Evolutionary conservation across 2,329 filamentous ascomycete species (phyloP), one percentile per base, ranked within the genome.

Genomic region (Colletotrichum tropicale): DNA sequence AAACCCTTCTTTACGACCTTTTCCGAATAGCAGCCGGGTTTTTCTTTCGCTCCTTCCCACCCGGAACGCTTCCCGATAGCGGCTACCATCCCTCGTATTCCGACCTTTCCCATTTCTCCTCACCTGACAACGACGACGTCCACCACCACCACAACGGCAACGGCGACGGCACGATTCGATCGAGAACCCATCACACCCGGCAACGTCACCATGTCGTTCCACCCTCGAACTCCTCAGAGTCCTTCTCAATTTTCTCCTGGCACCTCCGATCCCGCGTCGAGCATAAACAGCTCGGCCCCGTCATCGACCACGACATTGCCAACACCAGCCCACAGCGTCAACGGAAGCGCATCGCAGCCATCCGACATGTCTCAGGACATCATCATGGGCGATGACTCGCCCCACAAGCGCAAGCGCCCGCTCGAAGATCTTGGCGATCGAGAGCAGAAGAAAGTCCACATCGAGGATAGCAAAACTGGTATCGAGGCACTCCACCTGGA

Each of bases 151-250:
- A 84, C 84, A 26, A 55, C 68, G 34, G 28, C 60, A 62, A 71
- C 74, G 58, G 52, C 34, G 70, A 65, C 62, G 38, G 74, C 71
- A 38, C 52, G 71, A 76, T 34, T 52, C 43, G 48, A 74, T 10
- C 43, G 70, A 73, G 64, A 16, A 55, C 76, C 70, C 71, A 76
- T 77, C 80, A 77, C 80, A 78, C 76, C 79, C 77, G 56, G 80
- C 80, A 83, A 79, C 81, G 83, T 84, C 86, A 89, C 84, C 84
- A 93, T 93, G 91, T 91, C 90, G 86, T 92, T 91, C 88, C 91
- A 93, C 83, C 91, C 91, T 80, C 91, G 91, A 81, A 93, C 91
- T 80, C 92, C 92, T 82, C 91, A 93, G 87, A 93, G 91, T 83
- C 91, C 91, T 82, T 92, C 90, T 82, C 90, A 92, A 82, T 87